Evolutionary conservation across 2,329 filamentous ascomycete genomes (phyloP).

Genomic region (Scytalidium lignicola): DNA sequence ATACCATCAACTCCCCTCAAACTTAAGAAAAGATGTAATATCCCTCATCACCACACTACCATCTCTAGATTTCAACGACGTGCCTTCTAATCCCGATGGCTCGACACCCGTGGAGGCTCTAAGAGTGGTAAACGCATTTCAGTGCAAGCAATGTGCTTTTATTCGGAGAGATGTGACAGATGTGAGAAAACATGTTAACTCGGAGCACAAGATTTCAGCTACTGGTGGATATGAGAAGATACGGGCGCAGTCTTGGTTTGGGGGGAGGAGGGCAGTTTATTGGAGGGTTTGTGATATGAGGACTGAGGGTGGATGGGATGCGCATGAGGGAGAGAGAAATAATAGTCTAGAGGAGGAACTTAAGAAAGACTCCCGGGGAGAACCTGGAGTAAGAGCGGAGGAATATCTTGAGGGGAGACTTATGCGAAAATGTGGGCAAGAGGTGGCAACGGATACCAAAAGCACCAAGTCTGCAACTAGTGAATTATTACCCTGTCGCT

Average conservation of each 20-base stretch:
- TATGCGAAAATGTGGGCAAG: background rate
- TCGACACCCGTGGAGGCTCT: constrained; percentile 7
- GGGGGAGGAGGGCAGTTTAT: constrained; percentile 13
- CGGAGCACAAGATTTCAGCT: constrained; percentile 9
- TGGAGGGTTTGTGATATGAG: constrained; percentile 7
- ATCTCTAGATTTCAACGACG: constrained; percentile 8
- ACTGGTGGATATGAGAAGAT: constrained; percentile 11
- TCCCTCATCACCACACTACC: constrained; percentile 5
- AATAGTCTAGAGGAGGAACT: background rate
- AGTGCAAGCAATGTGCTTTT: constrained; percentile 13
- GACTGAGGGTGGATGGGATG: background rate
- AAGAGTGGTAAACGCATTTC: constrained; percentile 11
- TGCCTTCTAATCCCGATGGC: constrained; percentile 4
- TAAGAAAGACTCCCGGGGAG: background rate
- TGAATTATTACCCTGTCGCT: constrained; percentile 6
- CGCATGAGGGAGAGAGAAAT: no score
- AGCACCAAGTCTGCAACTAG: background rate
- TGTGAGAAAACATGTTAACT: constrained; percentile 16
- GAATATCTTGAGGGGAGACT: background rate
- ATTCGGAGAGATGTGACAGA: constrained; percentile 15
- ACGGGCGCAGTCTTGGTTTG: constrained; percentile 15
- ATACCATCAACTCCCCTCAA: constrained; percentile 10
- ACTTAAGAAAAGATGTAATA: constrained; percentile 5
- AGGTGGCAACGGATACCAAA: background rate
- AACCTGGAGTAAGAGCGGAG: background rate